Evolutionary conservation across 2,329 filamentous ascomycete genomes (phyloP).

Genomic region (Knoxdaviesia capensis): DNA sequence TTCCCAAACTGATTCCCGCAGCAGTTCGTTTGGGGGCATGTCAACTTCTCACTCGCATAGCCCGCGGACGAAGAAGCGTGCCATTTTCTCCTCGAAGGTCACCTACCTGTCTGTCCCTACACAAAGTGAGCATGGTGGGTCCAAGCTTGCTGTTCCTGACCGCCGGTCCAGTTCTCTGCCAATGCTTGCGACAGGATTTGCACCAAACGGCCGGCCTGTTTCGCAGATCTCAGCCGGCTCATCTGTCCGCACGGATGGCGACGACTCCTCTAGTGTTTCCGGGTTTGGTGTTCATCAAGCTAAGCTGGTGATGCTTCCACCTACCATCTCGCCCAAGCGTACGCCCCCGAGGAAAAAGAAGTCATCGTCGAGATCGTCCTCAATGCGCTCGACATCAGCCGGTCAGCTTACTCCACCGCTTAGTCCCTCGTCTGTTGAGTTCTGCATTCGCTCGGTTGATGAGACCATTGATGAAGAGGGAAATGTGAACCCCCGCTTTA

Average conservation of each 20-base stretch:
- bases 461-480: constrained; percentile 15
- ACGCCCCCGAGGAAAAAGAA: not conserved
- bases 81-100: constrained; percentile 18
- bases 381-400: constrained; percentile 8
- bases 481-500: constrained; percentile 20
- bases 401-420: constrained; percentile 27
- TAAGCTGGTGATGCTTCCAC: constrained; percentile 17
- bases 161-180: too few relatives aligned
- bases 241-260: too few relatives aligned
- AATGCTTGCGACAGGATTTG: too few relatives aligned
- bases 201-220: too few relatives aligned
- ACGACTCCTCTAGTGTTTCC: too few relatives aligned
- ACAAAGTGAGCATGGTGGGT: too few relatives aligned
- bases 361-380: not conserved
- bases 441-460: constrained; percentile 19
- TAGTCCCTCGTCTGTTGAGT: constrained; percentile 30
- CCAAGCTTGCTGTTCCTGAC: too few relatives aligned
- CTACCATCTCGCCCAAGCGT: constrained; percentile 1
- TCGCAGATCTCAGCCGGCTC: too few relatives aligned
- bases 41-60: too few relatives aligned
- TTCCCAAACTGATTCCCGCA: too few relatives aligned
- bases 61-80: constrained; percentile 10
- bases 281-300: constrained; percentile 17
- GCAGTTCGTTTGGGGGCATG: too few relatives aligned
- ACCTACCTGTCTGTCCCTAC: constrained; percentile 14